Base-by-base conservation (phyloP, 257 asterid genomes). In the Knoxia roxburghii region DNA sequence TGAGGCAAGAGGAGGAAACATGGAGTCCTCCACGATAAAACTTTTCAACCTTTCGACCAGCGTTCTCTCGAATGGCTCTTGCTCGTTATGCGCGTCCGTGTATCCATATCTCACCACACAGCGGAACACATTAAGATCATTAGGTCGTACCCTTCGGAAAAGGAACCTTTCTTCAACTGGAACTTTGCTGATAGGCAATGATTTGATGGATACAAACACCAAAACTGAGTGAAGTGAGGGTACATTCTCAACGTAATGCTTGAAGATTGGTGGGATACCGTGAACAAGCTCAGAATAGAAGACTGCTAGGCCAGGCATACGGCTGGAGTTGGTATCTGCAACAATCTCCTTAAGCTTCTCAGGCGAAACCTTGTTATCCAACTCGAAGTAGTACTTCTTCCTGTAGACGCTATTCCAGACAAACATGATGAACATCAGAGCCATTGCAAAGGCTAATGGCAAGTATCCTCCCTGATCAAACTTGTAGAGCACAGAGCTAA, bases 41-140 rank as follows among this genome's bases (percentile, higher is more conserved):
- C 64, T 74, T 64, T 76, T 77, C 26, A 87, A 49, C 27, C 79
- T 78, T 57, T 81, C 89, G 0, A 78, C 54, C 43, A 87, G 48
- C 72, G 76, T 18, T 0, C 30, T 29, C 30, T 87, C 91, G 13
- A 85, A 85, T 0, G 79, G 65, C 59, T 67, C 91, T 24, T 73
- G 72, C 72, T 76, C 86, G 0, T 62, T 64, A 1, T 79, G 72
- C 14, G 37, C 75, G 20, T 85, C 95, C 7, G 71, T 80, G 72
- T 85, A 85, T 1, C 95, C 95, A 4, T 83, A 85, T 6, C 95
- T 72, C 11, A 83, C 87, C 18, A 82, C 87, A 64, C 95, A 87
- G 0, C 85, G 79, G 10, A 75, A 85, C 29, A 87, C 80, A 0
- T 70, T 72, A 5, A 81, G 73, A 6, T 80, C 79, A 23, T 67